Evolutionary conservation across 2,329 filamentous ascomycete genomes (phyloP).

Genomic region (Pseudopithomyces chartarum): DNA sequence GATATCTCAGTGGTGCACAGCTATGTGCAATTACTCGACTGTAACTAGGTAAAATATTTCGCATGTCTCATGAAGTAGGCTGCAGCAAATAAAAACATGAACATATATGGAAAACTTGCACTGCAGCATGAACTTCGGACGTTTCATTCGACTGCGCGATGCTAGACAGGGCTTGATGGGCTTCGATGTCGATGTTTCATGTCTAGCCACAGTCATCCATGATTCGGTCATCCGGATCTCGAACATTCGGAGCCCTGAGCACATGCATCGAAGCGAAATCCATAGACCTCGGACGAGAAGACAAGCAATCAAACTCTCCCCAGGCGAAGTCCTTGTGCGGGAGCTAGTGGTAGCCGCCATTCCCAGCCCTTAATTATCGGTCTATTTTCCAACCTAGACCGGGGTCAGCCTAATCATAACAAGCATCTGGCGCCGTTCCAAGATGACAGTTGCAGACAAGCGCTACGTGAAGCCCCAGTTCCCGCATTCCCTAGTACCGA

Average conservation of each 20-base stretch:
- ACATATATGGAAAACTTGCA: background rate
- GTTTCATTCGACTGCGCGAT: background rate
- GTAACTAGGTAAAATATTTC: background rate
- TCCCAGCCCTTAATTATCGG: background rate
- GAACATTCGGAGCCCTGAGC: background rate
- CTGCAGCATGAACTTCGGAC: background rate
- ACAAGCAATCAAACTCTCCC: conserved; percentile 6
- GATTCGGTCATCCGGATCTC: background rate
- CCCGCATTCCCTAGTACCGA: conserved; percentile 5
- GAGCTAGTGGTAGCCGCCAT: conserved; percentile 1
- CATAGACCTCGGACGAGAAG: background rate
- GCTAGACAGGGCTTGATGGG: background rate
- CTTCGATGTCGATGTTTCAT: conserved; percentile 2
- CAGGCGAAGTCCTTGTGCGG: background rate
- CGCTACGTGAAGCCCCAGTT: background rate
- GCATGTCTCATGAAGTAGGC: background rate
- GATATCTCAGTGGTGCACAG: background rate
- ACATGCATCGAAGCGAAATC: conserved; percentile 1
- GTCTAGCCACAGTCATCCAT: background rate
- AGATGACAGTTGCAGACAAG: background rate
- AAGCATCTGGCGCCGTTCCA: background rate
- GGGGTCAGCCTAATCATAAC: background rate
- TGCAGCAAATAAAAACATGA: background rate
- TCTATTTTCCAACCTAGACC: background rate
- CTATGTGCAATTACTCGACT: background rate